These are phyloP conservation scores for Grosmannia penicillata DNA, from an alignment of 2,329 filamentous ascomycete genomes.

Conservation along the genomic window DNA sequence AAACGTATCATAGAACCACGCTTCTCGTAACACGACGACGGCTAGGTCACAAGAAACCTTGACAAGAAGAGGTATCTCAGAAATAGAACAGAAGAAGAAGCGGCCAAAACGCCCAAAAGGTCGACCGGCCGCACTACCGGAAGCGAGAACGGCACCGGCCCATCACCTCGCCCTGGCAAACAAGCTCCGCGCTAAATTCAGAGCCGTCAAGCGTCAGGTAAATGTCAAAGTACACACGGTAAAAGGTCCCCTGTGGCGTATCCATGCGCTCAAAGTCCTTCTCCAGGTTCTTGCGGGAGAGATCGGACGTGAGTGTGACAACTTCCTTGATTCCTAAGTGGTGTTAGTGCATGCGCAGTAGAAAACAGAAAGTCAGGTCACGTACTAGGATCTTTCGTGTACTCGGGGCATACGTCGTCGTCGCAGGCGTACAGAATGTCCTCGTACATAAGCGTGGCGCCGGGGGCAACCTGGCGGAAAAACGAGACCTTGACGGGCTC, in stretches of 20 bases:
- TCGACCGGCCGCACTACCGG: conserved; percentile 28
- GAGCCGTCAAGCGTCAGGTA: conserved; percentile 93
- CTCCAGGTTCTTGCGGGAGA: conserved; percentile 95
- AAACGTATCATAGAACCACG: too few species aligned
- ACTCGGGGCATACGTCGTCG: conserved; percentile 94
- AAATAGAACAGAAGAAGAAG: neutral
- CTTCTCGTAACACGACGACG: too few species aligned
- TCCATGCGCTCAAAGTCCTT: conserved; percentile 99
- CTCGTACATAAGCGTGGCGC: conserved; percentile 97
- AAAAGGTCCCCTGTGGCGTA: conserved; percentile 91
- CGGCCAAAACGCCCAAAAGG: neutral
- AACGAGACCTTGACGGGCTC: conserved; percentile 98
- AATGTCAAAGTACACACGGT: conserved; percentile 65
- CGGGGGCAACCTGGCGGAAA: conserved; percentile 93
- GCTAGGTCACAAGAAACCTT: neutral
- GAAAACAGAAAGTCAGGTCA: conserved; percentile 15
- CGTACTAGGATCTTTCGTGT: conserved; percentile 98
- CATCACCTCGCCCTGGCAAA: conserved; percentile 99
- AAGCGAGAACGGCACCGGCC: conserved; percentile 88
- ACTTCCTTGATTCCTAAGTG: conserved; percentile 88
- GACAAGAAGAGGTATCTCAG: neutral
- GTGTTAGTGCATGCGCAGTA: neutral
- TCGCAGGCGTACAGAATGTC: conserved; percentile 96
- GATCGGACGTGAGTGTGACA: conserved; percentile 89
- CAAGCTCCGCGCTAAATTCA: conserved; percentile 94